Percentiles rank a stretch among this genome's conserved stretches.
These are phyloP conservation scores for Amniculicola lignicola DNA, from an alignment of 495 filamentous ascomycete genomes.

Conservation along the genomic window DNA sequence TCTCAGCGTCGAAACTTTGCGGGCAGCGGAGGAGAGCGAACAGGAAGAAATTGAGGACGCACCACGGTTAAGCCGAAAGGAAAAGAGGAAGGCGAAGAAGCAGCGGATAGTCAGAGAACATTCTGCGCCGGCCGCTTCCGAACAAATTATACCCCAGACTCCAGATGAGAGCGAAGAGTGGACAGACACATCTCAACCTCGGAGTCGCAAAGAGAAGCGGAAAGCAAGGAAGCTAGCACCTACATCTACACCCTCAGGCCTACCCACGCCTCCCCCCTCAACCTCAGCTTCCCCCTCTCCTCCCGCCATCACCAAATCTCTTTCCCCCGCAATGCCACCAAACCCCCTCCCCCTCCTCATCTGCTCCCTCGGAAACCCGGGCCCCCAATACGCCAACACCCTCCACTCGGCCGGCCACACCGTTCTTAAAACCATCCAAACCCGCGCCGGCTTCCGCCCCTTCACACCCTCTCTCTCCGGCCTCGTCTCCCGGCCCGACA, in stretches of 20 bases:
- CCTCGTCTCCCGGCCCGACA: constrained; percentile 7
- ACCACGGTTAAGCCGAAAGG: constrained; percentile 3
- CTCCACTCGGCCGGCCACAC: constrained; percentile 78
- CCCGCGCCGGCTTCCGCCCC: constrained; percentile 41
- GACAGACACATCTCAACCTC: background rate
- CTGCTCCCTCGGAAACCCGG: constrained; percentile 70
- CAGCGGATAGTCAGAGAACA: too few species aligned
- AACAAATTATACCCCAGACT: too few species aligned
- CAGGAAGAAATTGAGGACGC: constrained; percentile 1
- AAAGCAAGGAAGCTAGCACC: background rate
- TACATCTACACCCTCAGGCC: background rate
- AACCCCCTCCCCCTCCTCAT: constrained; percentile 53
- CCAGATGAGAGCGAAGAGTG: too few species aligned
- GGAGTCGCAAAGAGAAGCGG: background rate
- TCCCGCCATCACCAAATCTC: background rate
- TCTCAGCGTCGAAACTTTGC: background rate
- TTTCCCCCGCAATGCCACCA: constrained; percentile 15
- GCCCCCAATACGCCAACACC: constrained; percentile 60
- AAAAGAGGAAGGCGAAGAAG: constrained; percentile 20
- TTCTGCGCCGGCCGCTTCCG: too few species aligned
- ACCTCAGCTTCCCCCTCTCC: background rate
- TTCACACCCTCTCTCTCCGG: constrained; percentile 45
- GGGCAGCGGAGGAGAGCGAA: background rate
- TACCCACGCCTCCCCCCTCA: background rate
- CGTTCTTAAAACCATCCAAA: constrained; percentile 47